Base-by-base conservation (phyloP, 2,329 filamentous ascomycete genomes). In the Metarhizium rileyi region DNA sequence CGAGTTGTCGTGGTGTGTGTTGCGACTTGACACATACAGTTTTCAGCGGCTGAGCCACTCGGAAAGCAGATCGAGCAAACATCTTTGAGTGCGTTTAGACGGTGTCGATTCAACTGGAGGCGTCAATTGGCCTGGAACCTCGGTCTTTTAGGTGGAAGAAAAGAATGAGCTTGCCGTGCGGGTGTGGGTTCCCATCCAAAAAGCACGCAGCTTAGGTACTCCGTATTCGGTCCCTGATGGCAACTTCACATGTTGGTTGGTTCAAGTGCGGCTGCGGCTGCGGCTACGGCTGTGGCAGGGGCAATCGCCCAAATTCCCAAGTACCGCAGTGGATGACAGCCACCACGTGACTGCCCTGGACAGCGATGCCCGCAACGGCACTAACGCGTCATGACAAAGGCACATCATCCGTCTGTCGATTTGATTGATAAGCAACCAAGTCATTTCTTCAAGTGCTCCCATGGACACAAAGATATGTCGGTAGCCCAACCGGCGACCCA, bases 41-140 rank as follows among this genome's bases (percentile, higher is more conserved):
- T 67, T 75, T 80, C 57, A 86, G 66, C 57, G 84, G 82, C 70
- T 81, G 80, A 48, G 77, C 76, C 59, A 75, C 77, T 63, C 83
- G 77, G 63, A 86, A 75, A 55, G 74, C 72, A 60, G 81, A 75
- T 73, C 84, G 75, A 54, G 83, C 75, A 63, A 87, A 84, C 82
- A 88, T 86, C 57, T 63, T 79, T 46, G 47, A 55, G 52, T 47
- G 52, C 45, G 46, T 48, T 18, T 40, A 6, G 12, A 14, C 6
- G 8, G 38, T 16, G 22, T 25, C 20, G 20, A 22, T 42, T 25
- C 38, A 42, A 42, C 25, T 42, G 38, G 25, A 9, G 20, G 16
- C n/a, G n/a, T n/a, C 3, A 42, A 16, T 42, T 42, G 38, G 38
- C 12, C 38, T 25, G 25, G 25, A 25, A 2, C 12, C 20, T 12